Base-by-base conservation (phyloP, 495 filamentous ascomycete species). In the Tuber calosporum region DNA sequence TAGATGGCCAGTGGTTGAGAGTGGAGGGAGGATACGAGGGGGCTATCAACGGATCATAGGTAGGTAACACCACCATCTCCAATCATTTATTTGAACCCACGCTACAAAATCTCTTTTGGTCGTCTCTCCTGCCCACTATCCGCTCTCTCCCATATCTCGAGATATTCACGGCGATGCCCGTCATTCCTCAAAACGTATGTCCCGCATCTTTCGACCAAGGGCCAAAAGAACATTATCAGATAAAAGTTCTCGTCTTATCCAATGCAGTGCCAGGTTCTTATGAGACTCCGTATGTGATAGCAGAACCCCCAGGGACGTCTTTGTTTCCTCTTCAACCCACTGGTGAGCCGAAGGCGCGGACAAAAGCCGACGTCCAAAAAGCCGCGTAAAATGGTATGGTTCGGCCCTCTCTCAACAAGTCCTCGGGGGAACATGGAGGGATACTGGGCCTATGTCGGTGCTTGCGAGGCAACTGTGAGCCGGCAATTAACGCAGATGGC, bases 341-440 rank as follows among this genome's bases (percentile, higher is more conserved):
- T 75, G 67, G 72, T 68, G 58, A 69, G 41, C 43, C 74, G 76
- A 79, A 81, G 75, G 74, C 76, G 79, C 79, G 77, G 74, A 79
- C 79, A 81, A 81, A 79, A 81, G 43, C 58, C 13, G 67, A 79
- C 79, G 81, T 67, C 79, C 79, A 79, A 43, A 81, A 81, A 81
- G 77, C 77, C 76, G 76, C 78, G 79, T 73, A 68, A 66, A 73
- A 69, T 68, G 30, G 39, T 41, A 38, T 66, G 45, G 26, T 68
- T 73, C 73, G 68, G 37, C 66, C 67, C 37, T 75, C 45, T 17
- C 70, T 73, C 73, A 48, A 62, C 73, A 77, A 48, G 30, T 77
- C 62, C 62, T 66, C 62, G 66, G 38, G 67, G 40, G 17, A 69
- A 69, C 22, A 30, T 48, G 75, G 72, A 48, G 39, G 67, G 69